Evolutionary conservation across 495 filamentous ascomycete species (phyloP).

Genomic region (Extremus antarcticus): DNA sequence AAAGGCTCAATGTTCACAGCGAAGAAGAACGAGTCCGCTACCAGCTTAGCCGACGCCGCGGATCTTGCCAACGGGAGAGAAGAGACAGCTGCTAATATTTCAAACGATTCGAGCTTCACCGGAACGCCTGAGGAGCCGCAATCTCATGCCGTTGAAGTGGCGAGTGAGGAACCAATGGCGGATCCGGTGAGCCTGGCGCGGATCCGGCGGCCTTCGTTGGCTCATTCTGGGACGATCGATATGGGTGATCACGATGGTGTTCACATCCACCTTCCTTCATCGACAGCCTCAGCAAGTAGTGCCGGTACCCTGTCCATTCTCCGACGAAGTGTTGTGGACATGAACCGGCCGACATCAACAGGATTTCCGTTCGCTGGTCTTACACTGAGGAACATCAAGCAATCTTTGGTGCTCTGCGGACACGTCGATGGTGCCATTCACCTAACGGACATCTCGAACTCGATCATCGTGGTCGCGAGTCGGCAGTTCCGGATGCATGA

Average conservation of each 20-base stretch:
- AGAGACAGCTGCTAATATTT: constrained; percentile 30
- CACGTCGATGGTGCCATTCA: constrained; percentile 69
- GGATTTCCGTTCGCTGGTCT: constrained; percentile 63
- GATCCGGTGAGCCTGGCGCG: background rate
- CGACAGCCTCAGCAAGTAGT: constrained; percentile 53
- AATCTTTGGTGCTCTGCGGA: constrained; percentile 64
- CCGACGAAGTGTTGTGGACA: constrained; percentile 63
- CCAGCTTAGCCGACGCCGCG: constrained; percentile 32
- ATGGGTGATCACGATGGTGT: constrained; percentile 50
- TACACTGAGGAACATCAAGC: constrained; percentile 55
- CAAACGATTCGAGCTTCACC: constrained; percentile 23
- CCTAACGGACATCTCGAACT: constrained; percentile 62
- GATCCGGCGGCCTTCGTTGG: constrained; percentile 50
- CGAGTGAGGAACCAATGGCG: constrained; percentile 1
- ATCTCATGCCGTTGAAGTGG: constrained; percentile 29
- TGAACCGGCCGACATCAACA: constrained; percentile 49
- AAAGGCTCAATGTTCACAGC: constrained; percentile 24
- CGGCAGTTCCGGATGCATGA: constrained; percentile 88
- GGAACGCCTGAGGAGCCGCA: constrained; percentile 42
- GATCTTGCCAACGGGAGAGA: constrained; percentile 26
- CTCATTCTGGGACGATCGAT: constrained; percentile 46
- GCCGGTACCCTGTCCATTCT: constrained; percentile 66
- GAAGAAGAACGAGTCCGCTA: constrained; percentile 34
- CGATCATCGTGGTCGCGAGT: constrained; percentile 62
- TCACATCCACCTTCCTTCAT: constrained; percentile 65